Evolutionary conservation across 441 rosid species (phyloP), one percentile per base, ranked within the genome.

Genomic region (Erodium moschatum): DNA sequence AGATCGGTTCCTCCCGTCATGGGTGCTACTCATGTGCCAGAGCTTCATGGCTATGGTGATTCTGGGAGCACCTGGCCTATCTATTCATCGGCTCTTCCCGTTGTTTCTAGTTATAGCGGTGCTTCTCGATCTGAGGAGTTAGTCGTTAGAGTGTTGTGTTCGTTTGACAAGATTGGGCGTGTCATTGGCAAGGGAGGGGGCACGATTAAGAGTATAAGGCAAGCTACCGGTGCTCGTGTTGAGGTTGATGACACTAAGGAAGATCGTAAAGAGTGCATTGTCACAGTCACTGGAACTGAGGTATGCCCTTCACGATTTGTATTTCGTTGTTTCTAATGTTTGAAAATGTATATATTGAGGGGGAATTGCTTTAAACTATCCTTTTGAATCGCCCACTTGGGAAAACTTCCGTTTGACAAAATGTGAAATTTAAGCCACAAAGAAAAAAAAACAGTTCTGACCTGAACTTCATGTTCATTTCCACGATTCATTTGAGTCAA

Each of bases 181-280:
- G 99, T 94, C 67, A 94, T 94, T 67, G 99, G 97, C 60, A 91
- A 83, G 83, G 97, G 92, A 77, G 99, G 99, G 21, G 71, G 89
- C 69, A 88, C 96, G 42, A 88, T 91, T 70, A 94, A 88, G 80
- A 87, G 83, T 64, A 89, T 94, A 71, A 91, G 99, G 78, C 97
- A 94, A 78, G 83, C 86, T 0, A 94, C 85, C 70, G 99, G 99
- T 66, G 91, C 99, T 76, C 85, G 74, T 69, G 71, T 91, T 4
- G 97, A 91, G 74, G 92, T 94, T 73, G 85, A 91, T 87, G 99
- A 91, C 77, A 72, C 81, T 8, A 91, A 80, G 78, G 83, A 74
- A 46, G 87, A 84, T 68, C 85, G 78, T 68, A 89, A 87, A 72
- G 87, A 86, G 69, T 91, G 94, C 75, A 68, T 91, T 67, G 79